A percentile compares a stretch with the other conserved stretches of the same genome.
These are phyloP conservation scores for Phytophthora podocarpi DNA, from an alignment of 352 stramenopile genomes.

Conservation along the genomic window DNA sequence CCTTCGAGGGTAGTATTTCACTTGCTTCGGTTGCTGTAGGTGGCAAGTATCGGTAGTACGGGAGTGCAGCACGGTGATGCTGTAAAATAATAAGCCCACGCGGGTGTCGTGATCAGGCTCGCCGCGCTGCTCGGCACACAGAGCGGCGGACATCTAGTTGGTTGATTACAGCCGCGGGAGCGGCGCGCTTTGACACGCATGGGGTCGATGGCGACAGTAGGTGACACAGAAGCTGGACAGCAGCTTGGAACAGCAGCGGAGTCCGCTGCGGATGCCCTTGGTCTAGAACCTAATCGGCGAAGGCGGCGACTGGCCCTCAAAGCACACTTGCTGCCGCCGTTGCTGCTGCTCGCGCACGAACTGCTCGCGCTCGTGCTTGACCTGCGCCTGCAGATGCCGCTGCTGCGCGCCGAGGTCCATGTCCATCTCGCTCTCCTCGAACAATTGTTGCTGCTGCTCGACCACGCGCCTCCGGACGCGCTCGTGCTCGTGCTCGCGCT, in stretches of 20 bases:
- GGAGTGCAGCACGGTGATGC: not conserved
- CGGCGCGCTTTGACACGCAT: not conserved
- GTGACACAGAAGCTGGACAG: not conserved
- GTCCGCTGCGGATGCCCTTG: too few species aligned
- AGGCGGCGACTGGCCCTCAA: not conserved
- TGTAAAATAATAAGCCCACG: constrained; percentile 12
- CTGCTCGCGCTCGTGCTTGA: constrained; percentile 20
- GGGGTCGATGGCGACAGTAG: not conserved
- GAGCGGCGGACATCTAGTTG: too few species aligned
- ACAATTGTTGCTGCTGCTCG: constrained; percentile 8
- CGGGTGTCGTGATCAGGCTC: not conserved
- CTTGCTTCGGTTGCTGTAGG: too few species aligned
- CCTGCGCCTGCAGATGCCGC: constrained; percentile 19
- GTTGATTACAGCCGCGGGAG: too few species aligned
- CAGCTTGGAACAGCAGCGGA: not conserved
- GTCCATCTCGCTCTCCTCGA: constrained; percentile 25
- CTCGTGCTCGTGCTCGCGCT: constrained; percentile 20
- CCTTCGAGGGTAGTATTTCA: too few species aligned
- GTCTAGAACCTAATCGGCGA: not conserved
- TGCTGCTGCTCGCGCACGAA: constrained; percentile 20
- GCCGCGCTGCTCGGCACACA: not conserved
- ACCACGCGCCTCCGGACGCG: constrained; percentile 2
- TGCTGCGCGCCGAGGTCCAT: constrained; percentile 23
- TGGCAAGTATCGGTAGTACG: too few species aligned
- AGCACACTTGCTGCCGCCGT: constrained; percentile 1